Evolutionary conservation across 495 filamentous ascomycete genomes (phyloP).

Genomic region (Talaromyces thailandensis): DNA sequence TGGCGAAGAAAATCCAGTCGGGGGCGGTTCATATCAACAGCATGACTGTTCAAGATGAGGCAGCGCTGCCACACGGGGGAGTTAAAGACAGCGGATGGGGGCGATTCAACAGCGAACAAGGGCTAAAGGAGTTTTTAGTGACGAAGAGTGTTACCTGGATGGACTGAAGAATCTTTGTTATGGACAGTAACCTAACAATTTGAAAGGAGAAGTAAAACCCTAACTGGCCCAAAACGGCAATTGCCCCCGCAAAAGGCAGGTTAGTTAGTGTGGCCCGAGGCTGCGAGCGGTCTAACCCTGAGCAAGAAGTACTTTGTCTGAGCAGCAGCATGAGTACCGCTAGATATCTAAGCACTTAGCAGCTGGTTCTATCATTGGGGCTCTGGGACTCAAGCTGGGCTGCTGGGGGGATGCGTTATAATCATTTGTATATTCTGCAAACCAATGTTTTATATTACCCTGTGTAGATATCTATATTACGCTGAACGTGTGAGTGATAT

Average conservation of each 20-base stretch:
- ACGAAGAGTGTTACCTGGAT: conserved; percentile 77
- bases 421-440: background rate
- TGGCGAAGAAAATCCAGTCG: conserved; percentile 43
- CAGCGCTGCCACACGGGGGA: conserved; percentile 70
- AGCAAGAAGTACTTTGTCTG: background rate
- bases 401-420: background rate
- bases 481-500: no score
- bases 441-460: no score
- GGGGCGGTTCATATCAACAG: conserved; percentile 79
- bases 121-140: conserved; percentile 65
- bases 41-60: conserved; percentile 83
- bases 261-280: background rate
- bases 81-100: conserved; percentile 81
- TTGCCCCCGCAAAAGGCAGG: background rate
- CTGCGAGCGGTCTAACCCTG: background rate
- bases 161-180: conserved; percentile 15
- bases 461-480: no score
- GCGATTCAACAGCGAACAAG: conserved; percentile 45
- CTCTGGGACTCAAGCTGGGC: background rate
- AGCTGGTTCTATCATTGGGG: background rate
- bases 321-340: background rate
- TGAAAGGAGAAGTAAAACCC: background rate
- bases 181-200: background rate
- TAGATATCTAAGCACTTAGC: background rate
- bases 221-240: background rate